A percentile compares a stretch with the other conserved stretches of the same genome.
Evolutionary conservation across 176 grass and related monocot species (phyloP).

Genomic region (Carex myosuroides): DNA sequence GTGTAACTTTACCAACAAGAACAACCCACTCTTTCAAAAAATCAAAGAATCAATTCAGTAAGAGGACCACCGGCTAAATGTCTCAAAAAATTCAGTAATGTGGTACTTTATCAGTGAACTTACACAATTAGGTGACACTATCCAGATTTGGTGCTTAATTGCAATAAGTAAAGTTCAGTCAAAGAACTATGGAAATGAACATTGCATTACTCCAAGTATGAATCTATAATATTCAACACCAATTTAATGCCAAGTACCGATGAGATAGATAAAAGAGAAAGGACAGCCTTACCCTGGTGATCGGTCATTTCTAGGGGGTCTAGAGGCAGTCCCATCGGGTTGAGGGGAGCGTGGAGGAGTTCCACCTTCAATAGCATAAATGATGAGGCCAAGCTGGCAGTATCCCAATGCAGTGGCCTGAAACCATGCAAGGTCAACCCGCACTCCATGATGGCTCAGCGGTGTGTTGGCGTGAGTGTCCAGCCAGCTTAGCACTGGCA

Average conservation of each 20-base stretch:
- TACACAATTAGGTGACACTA: background rate
- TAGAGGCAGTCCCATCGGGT: conserved; percentile 33
- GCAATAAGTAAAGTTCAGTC: background rate
- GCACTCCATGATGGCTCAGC: conserved; percentile 46
- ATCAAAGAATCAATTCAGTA: background rate
- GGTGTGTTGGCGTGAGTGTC: conserved; percentile 85
- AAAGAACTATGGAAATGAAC: background rate
- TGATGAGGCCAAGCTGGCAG: conserved; percentile 87
- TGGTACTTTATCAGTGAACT: background rate
- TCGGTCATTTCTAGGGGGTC: conserved; percentile 49
- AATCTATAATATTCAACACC: background rate
- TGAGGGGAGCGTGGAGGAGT: background rate
- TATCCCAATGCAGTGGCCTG: conserved; percentile 88
- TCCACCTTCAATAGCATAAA: conserved; percentile 82
- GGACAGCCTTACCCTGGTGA: conserved; percentile 43
- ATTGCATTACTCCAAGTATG: background rate
- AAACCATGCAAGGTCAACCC: conserved; percentile 86
- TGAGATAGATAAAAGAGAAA: background rate
- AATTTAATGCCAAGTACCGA: background rate
- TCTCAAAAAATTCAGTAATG: background rate
- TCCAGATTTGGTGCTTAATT: background rate
- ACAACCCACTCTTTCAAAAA: background rate
- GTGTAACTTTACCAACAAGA: background rate
- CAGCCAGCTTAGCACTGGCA: conserved; percentile 81
- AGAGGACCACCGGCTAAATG: background rate